These are phyloP conservation scores for Candida ascalaphidarum DNA, from an alignment of 805 yeast species.

Conservation along the genomic window DNA sequence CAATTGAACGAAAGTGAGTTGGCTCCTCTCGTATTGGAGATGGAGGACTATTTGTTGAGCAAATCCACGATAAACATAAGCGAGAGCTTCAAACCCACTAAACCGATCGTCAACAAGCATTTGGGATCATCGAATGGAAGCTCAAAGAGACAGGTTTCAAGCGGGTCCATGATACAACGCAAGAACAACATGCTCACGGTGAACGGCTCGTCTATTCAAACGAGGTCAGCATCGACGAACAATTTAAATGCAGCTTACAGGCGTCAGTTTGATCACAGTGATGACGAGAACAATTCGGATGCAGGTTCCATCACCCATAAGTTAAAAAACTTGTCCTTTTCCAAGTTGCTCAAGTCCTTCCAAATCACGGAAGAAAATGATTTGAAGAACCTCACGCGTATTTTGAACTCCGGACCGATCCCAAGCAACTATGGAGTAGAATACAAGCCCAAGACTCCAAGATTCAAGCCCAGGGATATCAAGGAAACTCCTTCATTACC, in stretches of 20 bases:
- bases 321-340: slow-evolving; percentile 22
- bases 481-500: slow-evolving; percentile 40
- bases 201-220: slow-evolving; percentile 17
- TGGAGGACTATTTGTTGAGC: slow-evolving; percentile 56
- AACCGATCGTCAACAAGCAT: slow-evolving; percentile 27
- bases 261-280: slow-evolving; percentile 2
- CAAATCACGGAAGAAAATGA: slow-evolving; percentile 35
- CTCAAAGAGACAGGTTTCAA: slow-evolving; percentile 12
- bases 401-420: slow-evolving; percentile 27
- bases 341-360: slow-evolving; percentile 27
- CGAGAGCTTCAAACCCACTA: slow-evolving; percentile 31
- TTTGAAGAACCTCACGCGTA: slow-evolving; percentile 25
- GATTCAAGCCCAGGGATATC: slow-evolving; percentile 34
- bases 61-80: slow-evolving; percentile 33
- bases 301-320: slow-evolving; percentile 25
- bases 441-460: slow-evolving; percentile 49
- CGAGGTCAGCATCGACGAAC: slow-evolving; percentile 21
- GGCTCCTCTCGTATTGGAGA: slow-evolving; percentile 53
- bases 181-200: slow-evolving; percentile 17
- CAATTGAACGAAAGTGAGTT: slow-evolving; percentile 59
- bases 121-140: slow-evolving; percentile 10
- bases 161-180: slow-evolving; percentile 12
- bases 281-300: slow-evolving; percentile 11
- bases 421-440: slow-evolving; percentile 32
- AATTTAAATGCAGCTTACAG: slow-evolving; percentile 5